These are phyloP conservation scores for Lactarius deliciosus DNA, from an alignment of 768 basidiomycete genomes.

Conservation along the genomic window DNA sequence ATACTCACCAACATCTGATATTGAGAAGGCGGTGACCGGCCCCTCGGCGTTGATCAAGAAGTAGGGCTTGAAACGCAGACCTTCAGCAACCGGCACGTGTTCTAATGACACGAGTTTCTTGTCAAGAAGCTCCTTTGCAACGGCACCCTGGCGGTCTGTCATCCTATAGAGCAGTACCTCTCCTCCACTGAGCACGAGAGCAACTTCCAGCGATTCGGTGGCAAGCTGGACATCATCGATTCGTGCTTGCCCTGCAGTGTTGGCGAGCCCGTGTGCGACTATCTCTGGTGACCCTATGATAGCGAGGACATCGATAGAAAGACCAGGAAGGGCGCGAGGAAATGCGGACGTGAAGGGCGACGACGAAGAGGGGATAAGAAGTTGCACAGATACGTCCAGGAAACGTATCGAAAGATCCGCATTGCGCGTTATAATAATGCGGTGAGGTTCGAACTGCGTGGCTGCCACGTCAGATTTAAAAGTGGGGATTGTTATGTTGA, in stretches of 20 bases:
- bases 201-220: conserved; percentile 56
- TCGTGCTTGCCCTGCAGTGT: conserved; percentile 34
- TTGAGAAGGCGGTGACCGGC: conserved; percentile 52
- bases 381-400: conserved; percentile 70
- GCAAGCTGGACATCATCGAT: conserved; percentile 52
- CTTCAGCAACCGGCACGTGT: conserved; percentile 44
- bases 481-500: not conserved
- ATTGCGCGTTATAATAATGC: conserved; percentile 64
- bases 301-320: conserved; percentile 52
- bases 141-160: conserved; percentile 28
- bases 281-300: conserved; percentile 31
- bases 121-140: conserved; percentile 36
- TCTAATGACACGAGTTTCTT: conserved; percentile 54
- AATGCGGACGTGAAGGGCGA: conserved; percentile 59
- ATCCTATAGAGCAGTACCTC: conserved; percentile 55
- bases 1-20: conserved; percentile 70
- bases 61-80: conserved; percentile 56
- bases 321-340: conserved; percentile 59
- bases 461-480: conserved; percentile 3
- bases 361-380: conserved; percentile 49
- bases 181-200: conserved; percentile 53
- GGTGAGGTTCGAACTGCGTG: conserved; percentile 56
- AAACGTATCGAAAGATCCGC: conserved; percentile 66
- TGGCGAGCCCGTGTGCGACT: conserved; percentile 32
- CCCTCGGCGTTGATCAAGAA: conserved; percentile 56